phyloP scores from a whole-genome alignment of 192 early-diverging fungal genomes.

The Coemansia sp. region DNA sequence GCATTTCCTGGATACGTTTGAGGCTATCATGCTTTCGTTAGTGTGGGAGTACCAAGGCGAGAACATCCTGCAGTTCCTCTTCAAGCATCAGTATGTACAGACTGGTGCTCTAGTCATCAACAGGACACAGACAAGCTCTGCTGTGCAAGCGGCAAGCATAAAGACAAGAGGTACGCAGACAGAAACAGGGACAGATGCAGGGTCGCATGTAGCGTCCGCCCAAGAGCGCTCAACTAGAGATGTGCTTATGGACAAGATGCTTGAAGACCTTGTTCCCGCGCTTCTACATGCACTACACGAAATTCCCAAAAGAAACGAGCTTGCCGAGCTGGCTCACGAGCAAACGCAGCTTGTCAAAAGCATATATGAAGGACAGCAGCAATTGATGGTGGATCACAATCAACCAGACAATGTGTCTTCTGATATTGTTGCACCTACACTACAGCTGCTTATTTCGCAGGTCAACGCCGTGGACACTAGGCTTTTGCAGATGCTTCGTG shows the following conservation, averaged over 20 bases:
- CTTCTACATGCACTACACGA: conserved; percentile 20
- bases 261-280: conserved; percentile 25
- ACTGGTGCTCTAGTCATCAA: not conserved
- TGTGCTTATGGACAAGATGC: conserved; percentile 14
- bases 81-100: conserved; percentile 14
- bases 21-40: conserved; percentile 20
- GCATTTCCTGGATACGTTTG: conserved; percentile 22
- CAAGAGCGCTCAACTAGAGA: not conserved
- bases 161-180: not conserved
- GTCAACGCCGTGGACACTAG: not conserved
- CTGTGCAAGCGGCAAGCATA: not conserved
- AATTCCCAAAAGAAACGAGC: conserved; percentile 5
- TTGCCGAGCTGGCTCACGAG: not conserved
- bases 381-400: too few relatives aligned
- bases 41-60: conserved; percentile 43
- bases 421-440: not conserved
- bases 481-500: not conserved
- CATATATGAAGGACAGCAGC: too few relatives aligned
- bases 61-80: conserved; percentile 27
- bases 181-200: not conserved
- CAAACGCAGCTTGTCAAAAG: not conserved
- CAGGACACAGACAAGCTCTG: not conserved
- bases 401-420: not conserved
- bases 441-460: not conserved
- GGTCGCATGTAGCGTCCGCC: not conserved